phyloP scores from a whole-genome alignment of 2,329 filamentous ascomycete genomes.

The Lojkania enalia region DNA sequence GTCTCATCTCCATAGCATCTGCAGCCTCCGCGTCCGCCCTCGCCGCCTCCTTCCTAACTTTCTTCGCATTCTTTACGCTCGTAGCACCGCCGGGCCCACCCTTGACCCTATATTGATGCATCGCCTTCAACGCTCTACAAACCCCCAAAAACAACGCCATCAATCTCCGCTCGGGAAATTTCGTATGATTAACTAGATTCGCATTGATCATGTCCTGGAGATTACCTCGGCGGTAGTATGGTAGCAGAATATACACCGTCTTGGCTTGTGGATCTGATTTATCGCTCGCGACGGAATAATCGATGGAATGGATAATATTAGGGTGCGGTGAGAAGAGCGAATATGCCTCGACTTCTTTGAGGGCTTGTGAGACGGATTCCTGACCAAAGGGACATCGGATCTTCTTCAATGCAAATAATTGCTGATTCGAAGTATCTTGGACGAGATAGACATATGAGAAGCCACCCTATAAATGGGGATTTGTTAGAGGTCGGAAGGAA shows the following conservation, averaged over 20 bases:
- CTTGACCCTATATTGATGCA: slow-evolving; percentile 83
- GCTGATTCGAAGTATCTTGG: slow-evolving; percentile 80
- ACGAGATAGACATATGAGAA: slow-evolving; percentile 99
- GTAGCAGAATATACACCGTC: slow-evolving; percentile 94
- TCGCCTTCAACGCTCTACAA: slow-evolving; percentile 80
- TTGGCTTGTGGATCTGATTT: slow-evolving; percentile 70
- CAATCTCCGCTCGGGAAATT: slow-evolving; percentile 83
- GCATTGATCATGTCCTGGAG: slow-evolving; percentile 98
- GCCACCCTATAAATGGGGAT: slow-evolving; percentile 65
- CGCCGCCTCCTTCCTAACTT: slow-evolving; percentile 59
- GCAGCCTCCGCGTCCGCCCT: slow-evolving; percentile 55
- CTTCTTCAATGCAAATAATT: slow-evolving; percentile 95
- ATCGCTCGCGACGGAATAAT: slow-evolving; percentile 80
- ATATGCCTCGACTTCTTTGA: slow-evolving; percentile 98
- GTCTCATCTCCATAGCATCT: slow-evolving; percentile 50
- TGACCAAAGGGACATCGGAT: slow-evolving; percentile 97
- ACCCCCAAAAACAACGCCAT: slow-evolving; percentile 93
- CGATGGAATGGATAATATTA: slow-evolving; percentile 84
- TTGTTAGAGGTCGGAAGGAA: not conserved
- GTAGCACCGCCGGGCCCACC: slow-evolving; percentile 56
- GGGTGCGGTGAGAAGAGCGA: slow-evolving; percentile 80
- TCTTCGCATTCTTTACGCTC: slow-evolving; percentile 58
- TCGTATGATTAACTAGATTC: slow-evolving; percentile 91
- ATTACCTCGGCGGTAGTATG: slow-evolving; percentile 94
- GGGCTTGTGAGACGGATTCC: slow-evolving; percentile 90